These are phyloP conservation scores for Cutaneotrichosporon sp. DNA, from an alignment of 1,284 basidiomycete species.

Conservation along the genomic window DNA sequence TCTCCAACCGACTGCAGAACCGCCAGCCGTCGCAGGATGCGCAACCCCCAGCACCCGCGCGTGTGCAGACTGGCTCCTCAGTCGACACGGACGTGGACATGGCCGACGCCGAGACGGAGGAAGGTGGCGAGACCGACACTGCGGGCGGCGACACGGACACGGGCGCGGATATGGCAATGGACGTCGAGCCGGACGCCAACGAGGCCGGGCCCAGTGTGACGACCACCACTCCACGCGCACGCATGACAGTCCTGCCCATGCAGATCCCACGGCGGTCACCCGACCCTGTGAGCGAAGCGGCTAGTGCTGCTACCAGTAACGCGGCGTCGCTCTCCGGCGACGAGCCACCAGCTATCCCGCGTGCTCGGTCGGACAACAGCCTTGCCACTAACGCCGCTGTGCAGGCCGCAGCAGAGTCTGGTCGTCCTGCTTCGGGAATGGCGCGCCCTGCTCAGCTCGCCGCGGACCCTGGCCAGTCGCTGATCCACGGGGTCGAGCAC, in stretches of 20 bases:
- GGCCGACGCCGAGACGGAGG: conserved; percentile 46
- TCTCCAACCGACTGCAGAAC: conserved; percentile 26
- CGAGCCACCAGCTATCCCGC: conserved; percentile 34
- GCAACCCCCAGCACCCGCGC: not conserved
- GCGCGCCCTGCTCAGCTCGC: conserved; percentile 37
- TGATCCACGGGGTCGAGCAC: conserved; percentile 30
- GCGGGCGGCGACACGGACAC: conserved; percentile 44
- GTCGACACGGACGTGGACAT: conserved; percentile 50
- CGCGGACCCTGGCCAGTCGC: conserved; percentile 43
- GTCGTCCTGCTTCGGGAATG: conserved; percentile 23
- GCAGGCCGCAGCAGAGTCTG: conserved; percentile 24
- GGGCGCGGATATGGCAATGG: conserved; percentile 36
- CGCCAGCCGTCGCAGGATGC: not conserved
- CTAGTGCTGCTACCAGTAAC: conserved; percentile 37
- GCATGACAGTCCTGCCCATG: conserved; percentile 33
- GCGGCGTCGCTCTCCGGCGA: conserved; percentile 36
- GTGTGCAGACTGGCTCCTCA: conserved; percentile 3
- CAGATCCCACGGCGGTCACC: conserved; percentile 40
- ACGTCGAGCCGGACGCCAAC: conserved; percentile 19
- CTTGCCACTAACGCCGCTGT: conserved; percentile 26
- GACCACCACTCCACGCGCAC: conserved; percentile 46
- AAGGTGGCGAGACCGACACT: conserved; percentile 38
- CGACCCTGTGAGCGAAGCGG: conserved; percentile 21
- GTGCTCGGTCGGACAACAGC: conserved; percentile 43
- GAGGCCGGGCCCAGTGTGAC: conserved; percentile 8